Percentiles rank a stretch among this genome's conserved stretches.
Conservation (phyloP, 169 alveolate genomes). For the Plasmodium vivax region DNA sequence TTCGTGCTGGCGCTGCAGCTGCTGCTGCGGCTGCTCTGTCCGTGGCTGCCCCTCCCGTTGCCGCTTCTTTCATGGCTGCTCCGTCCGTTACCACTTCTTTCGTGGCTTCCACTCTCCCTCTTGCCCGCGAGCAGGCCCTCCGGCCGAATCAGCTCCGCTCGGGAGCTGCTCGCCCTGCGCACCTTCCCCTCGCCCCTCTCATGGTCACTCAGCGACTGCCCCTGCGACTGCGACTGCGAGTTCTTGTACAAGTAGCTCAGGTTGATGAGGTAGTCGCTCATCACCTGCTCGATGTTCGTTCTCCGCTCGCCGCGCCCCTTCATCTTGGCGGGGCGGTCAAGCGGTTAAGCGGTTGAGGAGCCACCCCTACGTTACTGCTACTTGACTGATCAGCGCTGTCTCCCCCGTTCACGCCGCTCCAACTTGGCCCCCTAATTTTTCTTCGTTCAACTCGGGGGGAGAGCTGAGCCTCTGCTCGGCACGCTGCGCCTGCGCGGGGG, state of each 20-base stretch:
- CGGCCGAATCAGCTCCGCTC: background rate
- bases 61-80: background rate
- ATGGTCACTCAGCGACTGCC: background rate
- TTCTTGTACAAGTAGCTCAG: conserved; percentile 29
- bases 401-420: background rate
- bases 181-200: background rate
- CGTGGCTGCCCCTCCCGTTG: background rate
- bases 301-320: conserved; percentile 17
- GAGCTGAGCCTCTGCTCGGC: no score
- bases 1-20: background rate
- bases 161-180: background rate
- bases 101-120: background rate
- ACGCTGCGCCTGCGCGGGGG: no score
- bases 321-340: conserved; percentile 1
- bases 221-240: background rate
- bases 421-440: background rate
- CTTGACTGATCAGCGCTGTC: no score
- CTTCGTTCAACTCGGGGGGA: background rate
- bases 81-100: background rate
- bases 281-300: conserved; percentile 42
- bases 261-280: conserved; percentile 42
- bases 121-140: background rate
- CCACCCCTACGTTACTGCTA: no score
- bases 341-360: background rate
- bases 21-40: background rate